These are phyloP conservation scores for Sporothrix pseudoabietina DNA, from an alignment of 2,329 filamentous ascomycete species.

Conservation along the genomic window DNA sequence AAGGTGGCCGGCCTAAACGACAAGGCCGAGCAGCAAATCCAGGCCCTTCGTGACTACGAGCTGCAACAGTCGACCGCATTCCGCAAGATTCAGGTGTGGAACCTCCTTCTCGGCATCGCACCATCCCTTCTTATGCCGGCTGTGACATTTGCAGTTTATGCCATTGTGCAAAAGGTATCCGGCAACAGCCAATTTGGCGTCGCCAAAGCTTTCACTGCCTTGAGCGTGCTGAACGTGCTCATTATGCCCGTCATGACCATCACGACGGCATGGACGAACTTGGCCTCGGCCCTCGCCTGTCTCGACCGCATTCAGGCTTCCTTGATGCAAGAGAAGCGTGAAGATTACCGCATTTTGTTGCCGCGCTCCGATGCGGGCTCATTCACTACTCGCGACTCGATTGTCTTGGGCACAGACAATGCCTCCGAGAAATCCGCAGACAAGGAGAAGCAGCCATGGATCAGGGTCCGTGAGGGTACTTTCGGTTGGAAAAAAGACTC, in stretches of 20 bases:
- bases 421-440: conserved; percentile 24
- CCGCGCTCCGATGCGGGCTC: conserved; percentile 26
- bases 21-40: conserved; percentile 39
- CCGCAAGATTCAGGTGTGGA: conserved; percentile 29
- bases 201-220: conserved; percentile 30
- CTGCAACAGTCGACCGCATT: conserved; percentile 28
- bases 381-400: conserved; percentile 22
- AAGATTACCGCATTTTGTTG: conserved; percentile 30
- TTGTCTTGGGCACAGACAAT: conserved; percentile 4
- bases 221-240: conserved; percentile 31
- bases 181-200: conserved; percentile 31
- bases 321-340: conserved; percentile 30
- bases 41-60: conserved; percentile 30
- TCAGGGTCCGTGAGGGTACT: conserved; percentile 23
- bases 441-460: conserved; percentile 25
- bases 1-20: conserved; percentile 53
- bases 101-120: conserved; percentile 26
- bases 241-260: conserved; percentile 31
- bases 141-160: conserved; percentile 31
- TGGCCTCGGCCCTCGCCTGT: conserved; percentile 33
- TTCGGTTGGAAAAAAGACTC: conserved; percentile 31
- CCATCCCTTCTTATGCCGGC: conserved; percentile 31
- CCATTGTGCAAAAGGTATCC: conserved; percentile 31
- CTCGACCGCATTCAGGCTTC: conserved; percentile 33
- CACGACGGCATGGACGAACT: conserved; percentile 29